A percentile compares a stretch with the other conserved stretches of the same genome.
These are phyloP conservation scores for Fomitopsis pinicola DNA, from an alignment of 1,284 basidiomycete genomes.

Conservation along the genomic window DNA sequence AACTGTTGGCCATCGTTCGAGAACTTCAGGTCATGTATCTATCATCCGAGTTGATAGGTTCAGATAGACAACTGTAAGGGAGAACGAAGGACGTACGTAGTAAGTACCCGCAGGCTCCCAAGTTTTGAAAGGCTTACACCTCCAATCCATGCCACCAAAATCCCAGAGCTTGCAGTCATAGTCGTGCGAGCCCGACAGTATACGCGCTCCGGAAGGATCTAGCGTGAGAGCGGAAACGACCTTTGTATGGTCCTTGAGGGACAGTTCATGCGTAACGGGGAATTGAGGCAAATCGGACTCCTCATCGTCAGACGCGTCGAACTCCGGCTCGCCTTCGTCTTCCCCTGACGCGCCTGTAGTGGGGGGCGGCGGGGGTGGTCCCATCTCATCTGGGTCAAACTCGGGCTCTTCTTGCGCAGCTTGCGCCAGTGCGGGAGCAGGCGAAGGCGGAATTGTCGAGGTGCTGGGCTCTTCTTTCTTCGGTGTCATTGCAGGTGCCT, in stretches of 20 bases:
- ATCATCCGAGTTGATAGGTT: not conserved
- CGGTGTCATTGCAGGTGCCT: slow-evolving; percentile 4
- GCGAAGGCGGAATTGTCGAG: not conserved
- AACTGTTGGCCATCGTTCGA: slow-evolving; percentile 84
- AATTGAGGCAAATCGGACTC: slow-evolving; percentile 48
- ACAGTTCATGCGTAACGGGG: slow-evolving; percentile 85
- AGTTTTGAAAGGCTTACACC: slow-evolving; percentile 89
- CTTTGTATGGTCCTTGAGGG: slow-evolving; percentile 92
- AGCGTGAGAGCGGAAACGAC: slow-evolving; percentile 89
- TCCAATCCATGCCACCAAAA: slow-evolving; percentile 95
- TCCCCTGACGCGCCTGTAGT: not conserved
- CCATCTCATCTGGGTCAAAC: slow-evolving; percentile 34
- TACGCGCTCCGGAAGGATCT: slow-evolving; percentile 89
- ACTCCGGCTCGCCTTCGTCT: slow-evolving; percentile 53
- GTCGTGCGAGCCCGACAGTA: slow-evolving; percentile 91
- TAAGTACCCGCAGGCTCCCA: slow-evolving; percentile 95
- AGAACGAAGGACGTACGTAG: slow-evolving; percentile 55
- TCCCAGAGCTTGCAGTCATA: slow-evolving; percentile 99
- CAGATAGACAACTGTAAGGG: not conserved
- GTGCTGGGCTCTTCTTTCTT: slow-evolving; percentile 7
- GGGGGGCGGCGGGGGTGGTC: slow-evolving; percentile 21
- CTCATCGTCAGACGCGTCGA: slow-evolving; percentile 51
- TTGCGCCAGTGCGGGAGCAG: not conserved
- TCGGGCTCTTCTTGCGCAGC: slow-evolving; percentile 19
- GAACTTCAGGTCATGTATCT: slow-evolving; percentile 89